Evolutionary conservation across 1,284 basidiomycete species (phyloP).

Genomic region (Inonotus hispidus): DNA sequence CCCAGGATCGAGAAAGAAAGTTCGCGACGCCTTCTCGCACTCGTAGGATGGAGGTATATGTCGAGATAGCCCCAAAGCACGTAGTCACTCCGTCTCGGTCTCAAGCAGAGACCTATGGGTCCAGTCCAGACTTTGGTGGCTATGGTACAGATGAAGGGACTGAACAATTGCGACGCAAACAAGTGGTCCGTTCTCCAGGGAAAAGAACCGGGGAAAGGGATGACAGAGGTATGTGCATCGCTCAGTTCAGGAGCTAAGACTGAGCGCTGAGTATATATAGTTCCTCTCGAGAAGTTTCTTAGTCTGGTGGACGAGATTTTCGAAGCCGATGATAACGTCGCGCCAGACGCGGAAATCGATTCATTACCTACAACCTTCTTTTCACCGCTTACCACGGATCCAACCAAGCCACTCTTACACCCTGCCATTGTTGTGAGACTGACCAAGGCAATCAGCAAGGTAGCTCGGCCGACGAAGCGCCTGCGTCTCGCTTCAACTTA

Average conservation of each 20-base stretch:
- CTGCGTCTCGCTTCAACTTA: slow-evolving; percentile 39
- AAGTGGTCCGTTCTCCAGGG: slow-evolving; percentile 40
- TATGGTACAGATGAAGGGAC: slow-evolving; percentile 53
- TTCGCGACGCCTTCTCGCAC: slow-evolving; percentile 20
- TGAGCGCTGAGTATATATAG: slow-evolving; percentile 33
- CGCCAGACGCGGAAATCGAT: slow-evolving; percentile 51
- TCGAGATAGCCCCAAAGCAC: slow-evolving; percentile 49
- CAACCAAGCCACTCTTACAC: slow-evolving; percentile 54
- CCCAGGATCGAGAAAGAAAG: slow-evolving; percentile 27
- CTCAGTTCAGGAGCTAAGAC: neutral
- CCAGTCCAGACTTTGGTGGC: slow-evolving; percentile 47
- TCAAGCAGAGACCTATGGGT: slow-evolving; percentile 29
- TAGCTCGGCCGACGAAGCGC: slow-evolving; percentile 60
- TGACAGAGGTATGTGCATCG: slow-evolving; percentile 50
- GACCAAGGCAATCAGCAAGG: slow-evolving; percentile 58
- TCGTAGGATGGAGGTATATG: slow-evolving; percentile 47
- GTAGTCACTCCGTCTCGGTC: slow-evolving; percentile 44
- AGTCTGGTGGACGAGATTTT: slow-evolving; percentile 79
- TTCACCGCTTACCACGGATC: slow-evolving; percentile 51
- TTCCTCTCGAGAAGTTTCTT: slow-evolving; percentile 68
- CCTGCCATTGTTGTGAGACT: slow-evolving; percentile 61
- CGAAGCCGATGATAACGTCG: slow-evolving; percentile 80
- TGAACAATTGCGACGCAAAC: slow-evolving; percentile 24
- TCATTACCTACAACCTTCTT: slow-evolving; percentile 66
- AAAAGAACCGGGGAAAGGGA: slow-evolving; percentile 70